Evolutionary conservation across 148 eudicot species (phyloP).

Genomic region (Chenopodium album): DNA sequence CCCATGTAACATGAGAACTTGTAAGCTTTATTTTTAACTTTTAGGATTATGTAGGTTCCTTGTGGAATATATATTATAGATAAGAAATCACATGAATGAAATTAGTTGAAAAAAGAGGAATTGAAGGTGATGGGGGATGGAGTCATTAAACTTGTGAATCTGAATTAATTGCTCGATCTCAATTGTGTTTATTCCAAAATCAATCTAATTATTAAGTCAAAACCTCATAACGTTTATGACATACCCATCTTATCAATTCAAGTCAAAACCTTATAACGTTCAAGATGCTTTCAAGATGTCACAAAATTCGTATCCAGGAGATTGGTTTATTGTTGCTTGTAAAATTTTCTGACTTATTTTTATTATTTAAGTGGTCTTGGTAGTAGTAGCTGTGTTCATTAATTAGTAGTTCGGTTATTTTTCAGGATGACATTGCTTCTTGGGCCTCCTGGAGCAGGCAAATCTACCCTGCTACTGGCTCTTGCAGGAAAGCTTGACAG

Average conservation of each 20-base stretch:
- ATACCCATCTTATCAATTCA: too few relatives aligned
- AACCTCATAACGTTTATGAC: too few relatives aligned
- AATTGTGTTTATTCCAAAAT: neutral
- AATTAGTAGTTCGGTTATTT: slow-evolving; percentile 11
- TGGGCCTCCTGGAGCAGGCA: slow-evolving; percentile 95
- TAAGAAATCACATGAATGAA: neutral
- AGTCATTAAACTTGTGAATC: too few relatives aligned
- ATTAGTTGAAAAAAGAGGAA: neutral
- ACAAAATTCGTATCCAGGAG: neutral
- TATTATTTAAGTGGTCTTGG: neutral
- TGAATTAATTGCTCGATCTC: neutral
- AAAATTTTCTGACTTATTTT: neutral
- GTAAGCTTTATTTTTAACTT: neutral
- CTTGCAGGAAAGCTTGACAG: slow-evolving; percentile 81
- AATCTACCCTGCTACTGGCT: slow-evolving; percentile 72
- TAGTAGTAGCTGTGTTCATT: neutral
- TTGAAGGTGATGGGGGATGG: neutral
- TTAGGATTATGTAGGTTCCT: too few relatives aligned
- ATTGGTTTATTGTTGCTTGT: neutral
- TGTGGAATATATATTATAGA: neutral
- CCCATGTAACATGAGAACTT: slow-evolving; percentile 11
- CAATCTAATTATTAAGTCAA: too few relatives aligned
- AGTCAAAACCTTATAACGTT: too few relatives aligned
- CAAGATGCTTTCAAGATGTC: too few relatives aligned
- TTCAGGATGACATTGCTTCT: slow-evolving; percentile 86